Conservation (phyloP, 1,139 yeast genomes). For the Ogataea hybrid region DNA sequence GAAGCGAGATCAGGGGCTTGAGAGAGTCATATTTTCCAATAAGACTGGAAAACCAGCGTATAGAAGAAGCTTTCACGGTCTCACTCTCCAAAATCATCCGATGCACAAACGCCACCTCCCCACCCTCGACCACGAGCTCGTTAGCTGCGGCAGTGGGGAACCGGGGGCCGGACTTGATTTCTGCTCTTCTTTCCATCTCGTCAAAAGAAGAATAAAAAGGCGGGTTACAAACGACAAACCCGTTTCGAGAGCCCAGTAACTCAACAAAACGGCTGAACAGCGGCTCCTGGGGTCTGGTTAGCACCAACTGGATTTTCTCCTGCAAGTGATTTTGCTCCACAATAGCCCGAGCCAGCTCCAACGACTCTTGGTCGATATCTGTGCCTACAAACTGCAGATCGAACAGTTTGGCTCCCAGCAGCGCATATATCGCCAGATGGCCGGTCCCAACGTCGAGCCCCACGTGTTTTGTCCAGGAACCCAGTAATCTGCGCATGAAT, state of each 20-base stretch:
- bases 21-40: constrained; percentile 37
- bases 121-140: constrained; percentile 41
- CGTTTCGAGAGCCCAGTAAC: constrained; percentile 1
- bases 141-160: constrained; percentile 26
- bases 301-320: constrained; percentile 11
- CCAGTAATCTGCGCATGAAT: constrained; percentile 18
- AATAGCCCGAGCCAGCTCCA: constrained; percentile 28
- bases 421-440: constrained; percentile 40
- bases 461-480: not conserved
- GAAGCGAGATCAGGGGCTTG: constrained; percentile 20
- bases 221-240: constrained; percentile 43
- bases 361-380: constrained; percentile 36
- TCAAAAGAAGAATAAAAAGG: constrained; percentile 39
- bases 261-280: constrained; percentile 7
- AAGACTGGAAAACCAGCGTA: constrained; percentile 39
- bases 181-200: constrained; percentile 31
- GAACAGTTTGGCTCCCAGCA: constrained; percentile 30
- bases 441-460: constrained; percentile 41
- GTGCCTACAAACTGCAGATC: constrained; percentile 32
- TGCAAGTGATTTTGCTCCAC: constrained; percentile 26
- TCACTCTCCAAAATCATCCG: constrained; percentile 35
- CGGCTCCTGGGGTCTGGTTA: constrained; percentile 10
- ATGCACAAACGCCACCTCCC: constrained; percentile 38
- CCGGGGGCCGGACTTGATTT: constrained; percentile 12
- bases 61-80: constrained; percentile 1